These are phyloP conservation scores for Tilletia indica DNA, from an alignment of 1,284 basidiomycete species.

Conservation along the genomic window DNA sequence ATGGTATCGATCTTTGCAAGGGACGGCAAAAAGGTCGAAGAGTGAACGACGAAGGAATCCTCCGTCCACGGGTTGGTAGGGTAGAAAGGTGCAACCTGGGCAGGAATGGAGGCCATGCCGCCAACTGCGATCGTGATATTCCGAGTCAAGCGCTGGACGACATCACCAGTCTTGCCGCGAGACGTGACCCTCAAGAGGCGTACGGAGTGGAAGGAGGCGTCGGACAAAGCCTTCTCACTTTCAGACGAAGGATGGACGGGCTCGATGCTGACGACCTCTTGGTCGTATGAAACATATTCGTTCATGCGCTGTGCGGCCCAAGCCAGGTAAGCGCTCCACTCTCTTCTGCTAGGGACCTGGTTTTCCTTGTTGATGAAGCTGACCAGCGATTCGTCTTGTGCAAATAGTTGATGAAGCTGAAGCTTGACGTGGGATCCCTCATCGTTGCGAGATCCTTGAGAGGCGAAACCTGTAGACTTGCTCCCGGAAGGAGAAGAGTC, in stretches of 20 bases:
- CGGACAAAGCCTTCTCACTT: conserved; percentile 23
- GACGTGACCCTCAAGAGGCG: conserved; percentile 36
- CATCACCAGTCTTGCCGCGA: conserved; percentile 25
- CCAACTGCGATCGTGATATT: conserved; percentile 51
- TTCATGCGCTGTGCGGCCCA: conserved; percentile 52
- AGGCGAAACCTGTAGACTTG: conserved; percentile 54
- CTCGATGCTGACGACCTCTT: conserved; percentile 45
- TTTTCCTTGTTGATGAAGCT: conserved; percentile 54
- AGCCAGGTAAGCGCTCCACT: conserved; percentile 54
- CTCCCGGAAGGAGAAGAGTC: conserved; percentile 49
- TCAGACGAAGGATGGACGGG: conserved; percentile 26
- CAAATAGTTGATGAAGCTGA: conserved; percentile 53
- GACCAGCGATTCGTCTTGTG: conserved; percentile 44
- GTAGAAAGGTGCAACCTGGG: conserved; percentile 35
- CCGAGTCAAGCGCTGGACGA: conserved; percentile 31
- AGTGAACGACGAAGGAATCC: conserved; percentile 44
- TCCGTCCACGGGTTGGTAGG: conserved; percentile 18
- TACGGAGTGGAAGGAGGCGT: conserved; percentile 22
- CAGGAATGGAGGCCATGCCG: conserved; percentile 42
- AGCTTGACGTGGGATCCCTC: conserved; percentile 53
- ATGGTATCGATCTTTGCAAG: conserved; percentile 36
- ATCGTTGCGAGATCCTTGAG: conserved; percentile 54
- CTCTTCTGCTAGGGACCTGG: conserved; percentile 48
- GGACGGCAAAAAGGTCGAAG: conserved; percentile 46
- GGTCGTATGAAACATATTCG: conserved; percentile 42